Evolutionary conservation across 192 early-diverging fungal genomes (phyloP), one percentile per base, ranked within the genome.

Genomic region (Backusella circina): DNA sequence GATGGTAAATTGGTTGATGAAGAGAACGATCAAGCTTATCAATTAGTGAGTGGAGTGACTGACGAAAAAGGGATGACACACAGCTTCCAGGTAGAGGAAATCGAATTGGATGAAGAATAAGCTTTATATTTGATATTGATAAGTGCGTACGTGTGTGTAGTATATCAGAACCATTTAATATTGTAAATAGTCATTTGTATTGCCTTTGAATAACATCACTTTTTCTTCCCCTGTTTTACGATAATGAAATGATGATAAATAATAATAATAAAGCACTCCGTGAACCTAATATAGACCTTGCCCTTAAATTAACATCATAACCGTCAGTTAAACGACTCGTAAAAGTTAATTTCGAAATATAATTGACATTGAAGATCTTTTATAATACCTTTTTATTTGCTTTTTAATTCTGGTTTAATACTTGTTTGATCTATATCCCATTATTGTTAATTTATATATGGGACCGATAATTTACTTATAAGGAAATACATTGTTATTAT

Each of bases 41-140:
- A 77, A 18, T 16, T 77, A 26, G 76, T 77, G 1, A 77, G 76
- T 50, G 76, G 76, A 10, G 57, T 77, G 23, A 65, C 70, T 9
- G 76, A 72, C 51, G 64, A 64, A 47, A 38, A 77, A 12, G 76
- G 76, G 23, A 61, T 65, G 67, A 38, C 70, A 31, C 76, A 77
- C 47, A 67, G 38, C 28, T 77, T 77, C 26, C 35, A 51, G 26
- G 57, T 77, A 28, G 70, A 77, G 72, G 76, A 77, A 26, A 51
- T 76, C 12, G 54, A 61, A 61, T 28, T 61, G 26, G 54, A 61
- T 0, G 54, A 61, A 61, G 54, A 61, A 1, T 61, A 61, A 28
- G 23, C 54, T 41, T 41, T 41, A 41, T 41, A 41, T 41, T 41
- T 41, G 39, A 41, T 41, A 61, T 23, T 21, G 23, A 57, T 57